Conservation (phyloP, 1,284 basidiomycete genomes). For the Ceratobasidium sp. region DNA sequence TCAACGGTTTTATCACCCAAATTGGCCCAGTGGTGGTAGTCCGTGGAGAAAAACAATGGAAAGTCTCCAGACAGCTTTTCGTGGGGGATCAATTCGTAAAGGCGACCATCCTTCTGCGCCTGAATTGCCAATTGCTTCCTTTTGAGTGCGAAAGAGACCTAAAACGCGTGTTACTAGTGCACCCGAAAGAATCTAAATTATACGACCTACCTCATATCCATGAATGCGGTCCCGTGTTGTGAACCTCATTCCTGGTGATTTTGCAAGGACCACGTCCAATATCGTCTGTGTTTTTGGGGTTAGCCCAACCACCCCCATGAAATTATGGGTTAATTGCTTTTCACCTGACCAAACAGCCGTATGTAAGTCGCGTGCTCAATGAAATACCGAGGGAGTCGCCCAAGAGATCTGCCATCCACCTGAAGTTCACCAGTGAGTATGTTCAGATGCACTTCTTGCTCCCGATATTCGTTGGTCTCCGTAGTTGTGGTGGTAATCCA, state of each 20-base stretch:
- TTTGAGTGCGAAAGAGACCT: constrained; percentile 15
- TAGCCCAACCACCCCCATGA: no score
- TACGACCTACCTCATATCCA: constrained; percentile 46
- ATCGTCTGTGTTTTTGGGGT: constrained; percentile 49
- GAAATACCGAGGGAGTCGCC: constrained; percentile 52
- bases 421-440: constrained; percentile 55
- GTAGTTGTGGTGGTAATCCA: constrained; percentile 52
- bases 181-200: constrained; percentile 48
- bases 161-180: constrained; percentile 46
- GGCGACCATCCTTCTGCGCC: not conserved
- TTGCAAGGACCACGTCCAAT: constrained; percentile 51
- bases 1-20: not conserved
- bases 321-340: not conserved
- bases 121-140: constrained; percentile 1
- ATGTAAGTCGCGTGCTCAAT: constrained; percentile 50
- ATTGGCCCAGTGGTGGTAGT: constrained; percentile 30
- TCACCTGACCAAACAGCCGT: constrained; percentile 50
- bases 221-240: constrained; percentile 47
- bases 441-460: constrained; percentile 51
- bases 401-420: constrained; percentile 54
- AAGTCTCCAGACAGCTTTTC: not conserved
- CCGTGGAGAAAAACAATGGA: constrained; percentile 7
- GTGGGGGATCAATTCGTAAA: constrained; percentile 7
- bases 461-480: constrained; percentile 41
- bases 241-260: constrained; percentile 52